Conservation (phyloP, 805 yeast genomes). For the Torulaspora indica region DNA sequence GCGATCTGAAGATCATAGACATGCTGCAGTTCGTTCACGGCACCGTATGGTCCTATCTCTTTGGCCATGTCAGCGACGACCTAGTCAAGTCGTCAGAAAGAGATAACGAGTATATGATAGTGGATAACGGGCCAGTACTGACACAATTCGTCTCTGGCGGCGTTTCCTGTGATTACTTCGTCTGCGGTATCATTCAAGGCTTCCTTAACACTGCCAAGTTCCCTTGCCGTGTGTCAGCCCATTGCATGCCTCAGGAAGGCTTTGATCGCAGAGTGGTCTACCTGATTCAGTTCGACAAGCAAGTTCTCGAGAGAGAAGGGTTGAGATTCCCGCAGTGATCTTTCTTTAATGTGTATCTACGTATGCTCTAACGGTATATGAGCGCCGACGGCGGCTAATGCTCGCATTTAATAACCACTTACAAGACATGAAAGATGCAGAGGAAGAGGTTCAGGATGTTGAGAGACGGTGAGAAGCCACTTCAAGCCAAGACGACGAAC, state of each 20-base stretch:
- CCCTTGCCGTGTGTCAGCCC: constrained; percentile 73
- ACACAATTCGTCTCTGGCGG: constrained; percentile 66
- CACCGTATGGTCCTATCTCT: constrained; percentile 66
- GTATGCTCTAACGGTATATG: neutral
- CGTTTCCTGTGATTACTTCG: constrained; percentile 74
- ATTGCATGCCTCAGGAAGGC: constrained; percentile 57
- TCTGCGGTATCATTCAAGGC: constrained; percentile 85
- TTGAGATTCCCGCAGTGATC: constrained; percentile 34
- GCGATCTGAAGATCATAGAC: constrained; percentile 64
- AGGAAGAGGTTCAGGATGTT: constrained; percentile 13
- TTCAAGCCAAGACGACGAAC: constrained; percentile 20
- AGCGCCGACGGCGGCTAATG: neutral
- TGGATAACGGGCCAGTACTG: constrained; percentile 66
- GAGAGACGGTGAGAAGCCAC: constrained; percentile 14
- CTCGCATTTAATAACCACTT: neutral
- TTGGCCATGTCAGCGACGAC: constrained; percentile 72
- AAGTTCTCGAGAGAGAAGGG: constrained; percentile 52
- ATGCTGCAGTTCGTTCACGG: constrained; percentile 69
- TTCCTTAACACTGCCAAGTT: constrained; percentile 67
- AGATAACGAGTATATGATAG: constrained; percentile 71
- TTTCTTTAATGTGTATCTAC: neutral
- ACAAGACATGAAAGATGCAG: constrained; percentile 8
- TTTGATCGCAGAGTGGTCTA: constrained; percentile 66
- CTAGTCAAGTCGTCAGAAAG: constrained; percentile 67
- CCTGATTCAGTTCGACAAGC: constrained; percentile 62